Evolutionary conservation across 1,284 basidiomycete species (phyloP).

Genomic region (Cryptococcus neoformans): DNA sequence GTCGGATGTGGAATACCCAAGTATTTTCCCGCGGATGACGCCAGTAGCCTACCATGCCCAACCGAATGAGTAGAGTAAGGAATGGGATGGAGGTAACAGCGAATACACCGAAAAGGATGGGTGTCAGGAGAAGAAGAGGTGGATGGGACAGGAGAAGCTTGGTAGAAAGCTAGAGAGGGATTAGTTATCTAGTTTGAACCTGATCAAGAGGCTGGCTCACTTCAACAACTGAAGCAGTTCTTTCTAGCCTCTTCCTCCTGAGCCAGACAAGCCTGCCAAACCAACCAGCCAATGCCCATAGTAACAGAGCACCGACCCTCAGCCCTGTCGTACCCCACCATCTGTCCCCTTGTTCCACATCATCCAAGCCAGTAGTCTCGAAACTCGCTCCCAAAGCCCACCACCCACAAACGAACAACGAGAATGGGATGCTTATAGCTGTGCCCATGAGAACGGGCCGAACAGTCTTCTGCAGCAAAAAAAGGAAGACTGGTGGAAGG

Average conservation of each 20-base stretch:
- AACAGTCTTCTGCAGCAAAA: constrained; percentile 71
- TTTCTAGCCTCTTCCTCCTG: constrained; percentile 57
- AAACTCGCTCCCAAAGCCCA: constrained; percentile 90
- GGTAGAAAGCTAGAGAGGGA: constrained; percentile 58
- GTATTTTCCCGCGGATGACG: constrained; percentile 46
- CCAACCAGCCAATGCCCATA: constrained; percentile 64
- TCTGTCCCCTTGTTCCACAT: constrained; percentile 64
- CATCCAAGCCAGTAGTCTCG: constrained; percentile 68
- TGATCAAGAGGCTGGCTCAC: constrained; percentile 24
- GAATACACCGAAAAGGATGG: constrained; percentile 68
- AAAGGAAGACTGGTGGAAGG: constrained; percentile 71
- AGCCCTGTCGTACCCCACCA: constrained; percentile 64
- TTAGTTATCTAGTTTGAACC: constrained; percentile 11
- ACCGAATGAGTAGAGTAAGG: constrained; percentile 73
- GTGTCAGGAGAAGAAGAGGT: constrained; percentile 74
- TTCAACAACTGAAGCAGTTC: constrained; percentile 67
- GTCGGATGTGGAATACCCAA: constrained; percentile 67
- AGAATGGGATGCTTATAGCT: constrained; percentile 72
- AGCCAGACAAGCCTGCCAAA: constrained; percentile 68
- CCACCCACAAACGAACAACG: constrained; percentile 72
- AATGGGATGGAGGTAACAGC: constrained; percentile 78
- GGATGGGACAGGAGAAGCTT: constrained; percentile 73
- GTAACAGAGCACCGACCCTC: constrained; percentile 72
- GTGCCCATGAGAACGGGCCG: constrained; percentile 77
- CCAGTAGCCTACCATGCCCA: constrained; percentile 70